These are phyloP conservation scores for Lomentospora prolificans DNA, from an alignment of 2,329 filamentous ascomycete species.

Conservation along the genomic window DNA sequence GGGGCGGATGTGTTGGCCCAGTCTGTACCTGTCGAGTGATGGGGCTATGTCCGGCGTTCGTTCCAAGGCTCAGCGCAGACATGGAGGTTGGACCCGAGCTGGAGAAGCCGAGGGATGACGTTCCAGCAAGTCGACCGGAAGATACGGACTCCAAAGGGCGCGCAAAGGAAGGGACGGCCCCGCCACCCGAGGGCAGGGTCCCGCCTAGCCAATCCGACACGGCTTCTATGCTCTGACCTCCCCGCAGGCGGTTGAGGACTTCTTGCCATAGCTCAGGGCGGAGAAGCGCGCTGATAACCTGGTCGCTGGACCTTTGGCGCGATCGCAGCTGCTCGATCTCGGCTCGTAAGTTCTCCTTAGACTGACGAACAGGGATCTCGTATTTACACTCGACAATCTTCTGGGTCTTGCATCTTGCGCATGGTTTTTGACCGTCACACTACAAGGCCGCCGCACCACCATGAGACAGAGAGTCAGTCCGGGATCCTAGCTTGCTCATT, in stretches of 20 bases:
- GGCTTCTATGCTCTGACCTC: conserved; percentile 42
- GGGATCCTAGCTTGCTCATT: not conserved
- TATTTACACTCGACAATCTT: conserved; percentile 49
- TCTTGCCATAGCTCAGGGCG: conserved; percentile 43
- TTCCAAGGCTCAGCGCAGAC: conserved; percentile 21
- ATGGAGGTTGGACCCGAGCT: conserved; percentile 18
- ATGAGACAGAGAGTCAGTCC: not conserved
- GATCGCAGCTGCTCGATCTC: conserved; percentile 49
- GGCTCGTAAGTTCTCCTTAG: conserved; percentile 49
- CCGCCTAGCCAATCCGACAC: conserved; percentile 45
- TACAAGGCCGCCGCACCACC: conserved; percentile 17
- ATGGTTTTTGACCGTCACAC: conserved; percentile 51
- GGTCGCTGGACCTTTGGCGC: conserved; percentile 44
- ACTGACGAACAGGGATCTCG: conserved; percentile 52
- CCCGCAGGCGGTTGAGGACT: conserved; percentile 41
- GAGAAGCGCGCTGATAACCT: conserved; percentile 43
- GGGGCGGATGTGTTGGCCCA: not conserved
- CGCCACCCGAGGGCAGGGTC: conserved; percentile 19
- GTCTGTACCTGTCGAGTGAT: not conserved
- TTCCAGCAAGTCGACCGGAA: conserved; percentile 10
- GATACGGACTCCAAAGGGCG: conserved; percentile 12
- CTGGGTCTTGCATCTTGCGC: conserved; percentile 44
- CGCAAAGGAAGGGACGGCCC: conserved; percentile 19
- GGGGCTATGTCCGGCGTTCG: not conserved
- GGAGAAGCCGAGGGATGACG: conserved; percentile 19